Conservation (phyloP, 257 asterid genomes). For the Avicennia marina region DNA sequence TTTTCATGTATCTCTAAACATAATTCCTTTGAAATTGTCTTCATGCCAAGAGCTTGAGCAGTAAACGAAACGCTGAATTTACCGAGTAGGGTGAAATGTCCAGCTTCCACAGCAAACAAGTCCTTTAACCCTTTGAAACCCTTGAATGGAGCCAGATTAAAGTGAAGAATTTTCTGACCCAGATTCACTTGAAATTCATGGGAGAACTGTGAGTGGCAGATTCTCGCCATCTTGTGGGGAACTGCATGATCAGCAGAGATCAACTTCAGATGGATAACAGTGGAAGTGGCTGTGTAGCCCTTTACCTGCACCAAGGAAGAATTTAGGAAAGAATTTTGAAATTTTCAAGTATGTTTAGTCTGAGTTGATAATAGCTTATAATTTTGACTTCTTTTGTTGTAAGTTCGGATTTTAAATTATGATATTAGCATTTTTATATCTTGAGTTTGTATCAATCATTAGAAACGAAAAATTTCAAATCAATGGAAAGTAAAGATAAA, state of each 20-base stretch:
- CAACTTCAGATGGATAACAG: neutral
- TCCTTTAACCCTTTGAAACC: conserved; percentile 17
- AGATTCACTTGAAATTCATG: conserved; percentile 16
- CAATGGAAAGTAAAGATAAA: too few relatives aligned
- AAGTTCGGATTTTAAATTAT: too few relatives aligned
- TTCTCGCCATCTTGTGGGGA: conserved; percentile 18
- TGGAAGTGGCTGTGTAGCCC: conserved; percentile 37
- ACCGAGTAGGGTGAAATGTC: conserved; percentile 19
- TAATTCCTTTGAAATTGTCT: conserved; percentile 16
- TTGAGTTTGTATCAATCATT: too few relatives aligned
- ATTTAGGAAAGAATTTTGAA: too few relatives aligned
- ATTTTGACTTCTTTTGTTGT: too few relatives aligned
- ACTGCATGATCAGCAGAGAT: conserved; percentile 6
- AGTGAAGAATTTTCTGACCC: conserved; percentile 25
- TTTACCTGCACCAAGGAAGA: conserved; percentile 18
- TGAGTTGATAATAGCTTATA: too few relatives aligned
- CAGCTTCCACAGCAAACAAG: conserved; percentile 19
- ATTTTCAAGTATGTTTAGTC: too few relatives aligned
- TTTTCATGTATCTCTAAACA: conserved; percentile 9
- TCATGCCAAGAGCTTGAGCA: conserved; percentile 17
- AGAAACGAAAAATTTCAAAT: too few relatives aligned
- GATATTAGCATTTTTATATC: too few relatives aligned
- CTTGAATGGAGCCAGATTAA: conserved; percentile 10
- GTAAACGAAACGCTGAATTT: conserved; percentile 21
- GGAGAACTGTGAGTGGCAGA: conserved; percentile 17